Percentiles rank a stretch among this genome's conserved stretches.
These are phyloP conservation scores for Blastocystis sp. DNA, from an alignment of 352 stramenopile genomes.

Conservation along the genomic window DNA sequence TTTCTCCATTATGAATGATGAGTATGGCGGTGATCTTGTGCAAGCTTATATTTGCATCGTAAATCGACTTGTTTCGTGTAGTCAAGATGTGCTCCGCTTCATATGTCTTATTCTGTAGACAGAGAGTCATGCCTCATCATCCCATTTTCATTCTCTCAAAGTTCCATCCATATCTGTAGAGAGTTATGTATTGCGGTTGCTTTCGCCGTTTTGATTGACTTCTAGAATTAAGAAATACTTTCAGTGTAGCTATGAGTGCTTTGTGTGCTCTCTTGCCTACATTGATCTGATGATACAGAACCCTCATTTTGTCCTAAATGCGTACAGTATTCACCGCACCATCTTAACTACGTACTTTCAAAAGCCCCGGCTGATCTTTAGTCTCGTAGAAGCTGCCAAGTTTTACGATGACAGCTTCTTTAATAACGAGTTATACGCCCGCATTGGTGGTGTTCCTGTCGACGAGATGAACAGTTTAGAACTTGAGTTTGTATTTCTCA, in stretches of 20 bases:
- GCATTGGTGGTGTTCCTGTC: constrained; percentile 3
- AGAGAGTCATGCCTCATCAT: neutral
- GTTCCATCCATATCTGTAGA: constrained; percentile 33
- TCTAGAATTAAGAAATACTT: constrained; percentile 26
- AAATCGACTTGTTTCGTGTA: neutral
- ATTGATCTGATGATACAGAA: neutral
- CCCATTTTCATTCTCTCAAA: neutral
- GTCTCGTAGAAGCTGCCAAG: neutral
- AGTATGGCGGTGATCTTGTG: neutral
- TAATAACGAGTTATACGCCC: neutral
- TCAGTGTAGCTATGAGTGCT: constrained; percentile 46
- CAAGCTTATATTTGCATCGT: constrained; percentile 22
- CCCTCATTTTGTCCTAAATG: neutral
- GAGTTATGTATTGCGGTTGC: neutral
- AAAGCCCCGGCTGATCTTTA: neutral
- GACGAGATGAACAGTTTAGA: constrained; percentile 41
- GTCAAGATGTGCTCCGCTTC: neutral
- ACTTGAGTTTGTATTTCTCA: constrained; percentile 6
- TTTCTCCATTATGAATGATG: constrained; percentile 5
- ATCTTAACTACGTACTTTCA: neutral
- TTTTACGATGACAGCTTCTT: constrained; percentile 45
- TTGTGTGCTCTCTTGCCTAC: neutral
- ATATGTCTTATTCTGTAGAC: neutral
- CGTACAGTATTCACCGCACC: neutral
- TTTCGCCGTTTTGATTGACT: neutral